Conservation (phyloP, 345 rosid species). For the Orychophragmus violaceus region DNA sequence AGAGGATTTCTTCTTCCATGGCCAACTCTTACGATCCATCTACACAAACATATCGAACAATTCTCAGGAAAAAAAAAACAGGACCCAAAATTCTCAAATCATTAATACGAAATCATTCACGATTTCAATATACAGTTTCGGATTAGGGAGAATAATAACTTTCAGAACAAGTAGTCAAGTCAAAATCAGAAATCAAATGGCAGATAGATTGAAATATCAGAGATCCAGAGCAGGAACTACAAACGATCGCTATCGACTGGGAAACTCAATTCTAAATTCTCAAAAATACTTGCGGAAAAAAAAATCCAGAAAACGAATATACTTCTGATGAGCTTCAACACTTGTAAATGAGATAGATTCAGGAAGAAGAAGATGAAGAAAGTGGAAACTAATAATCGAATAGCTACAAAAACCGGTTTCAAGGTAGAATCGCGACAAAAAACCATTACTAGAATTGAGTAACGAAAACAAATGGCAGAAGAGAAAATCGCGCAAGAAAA, state of each 20-base stretch:
- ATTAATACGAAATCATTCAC: too few relatives aligned
- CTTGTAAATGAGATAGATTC: neutral
- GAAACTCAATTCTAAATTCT: too few relatives aligned
- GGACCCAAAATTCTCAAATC: neutral
- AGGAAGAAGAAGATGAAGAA: neutral
- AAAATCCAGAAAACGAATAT: neutral
- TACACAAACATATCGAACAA: neutral
- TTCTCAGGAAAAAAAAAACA: too few relatives aligned
- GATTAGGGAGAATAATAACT: neutral
- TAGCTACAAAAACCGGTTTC: conserved; percentile 10
- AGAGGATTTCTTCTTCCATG: conserved; percentile 95
- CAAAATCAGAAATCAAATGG: neutral
- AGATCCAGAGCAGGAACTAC: conserved; percentile 17
- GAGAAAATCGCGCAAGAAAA: neutral
- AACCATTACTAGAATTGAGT: conserved; percentile 17
- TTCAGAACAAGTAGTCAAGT: neutral
- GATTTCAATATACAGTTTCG: neutral
- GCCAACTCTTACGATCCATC: conserved; percentile 97
- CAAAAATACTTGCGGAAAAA: too few relatives aligned
- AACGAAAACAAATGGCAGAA: conserved; percentile 6
- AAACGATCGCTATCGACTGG: conserved; percentile 13
- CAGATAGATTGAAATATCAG: neutral
- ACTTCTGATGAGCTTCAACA: conserved; percentile 4
- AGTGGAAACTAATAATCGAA: neutral
- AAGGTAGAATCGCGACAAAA: conserved; percentile 17